Percentiles rank a stretch among this genome's conserved stretches.
phyloP scores from a whole-genome alignment of 176 grass and related monocot genomes.

The Guadua angustifolia region DNA sequence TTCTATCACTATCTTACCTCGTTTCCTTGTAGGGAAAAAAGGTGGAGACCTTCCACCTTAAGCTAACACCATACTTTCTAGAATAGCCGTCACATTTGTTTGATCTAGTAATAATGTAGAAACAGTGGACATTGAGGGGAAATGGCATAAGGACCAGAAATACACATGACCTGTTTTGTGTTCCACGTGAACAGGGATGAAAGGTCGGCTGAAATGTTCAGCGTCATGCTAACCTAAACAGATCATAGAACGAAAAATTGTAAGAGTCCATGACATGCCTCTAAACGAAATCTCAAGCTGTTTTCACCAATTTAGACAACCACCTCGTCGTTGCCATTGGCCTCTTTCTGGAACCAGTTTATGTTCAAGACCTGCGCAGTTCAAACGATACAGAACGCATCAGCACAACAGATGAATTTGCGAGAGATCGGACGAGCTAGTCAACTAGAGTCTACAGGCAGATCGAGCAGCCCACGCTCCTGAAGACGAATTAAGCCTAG shows the following conservation, averaged over 20 bases:
- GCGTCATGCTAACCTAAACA: constrained; percentile 87
- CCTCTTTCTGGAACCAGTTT: constrained; percentile 99
- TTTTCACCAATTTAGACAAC: neutral
- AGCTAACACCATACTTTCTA: neutral
- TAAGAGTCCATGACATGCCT: neutral
- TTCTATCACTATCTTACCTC: neutral
- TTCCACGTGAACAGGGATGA: constrained; percentile 98
- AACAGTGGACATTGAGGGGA: neutral
- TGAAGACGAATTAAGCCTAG: neutral
- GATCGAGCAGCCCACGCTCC: constrained; percentile 8
- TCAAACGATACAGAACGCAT: neutral
- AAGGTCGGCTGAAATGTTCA: constrained; percentile 92
- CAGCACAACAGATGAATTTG: constrained; percentile 11
- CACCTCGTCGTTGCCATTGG: constrained; percentile 95
- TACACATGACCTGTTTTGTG: constrained; percentile 82
- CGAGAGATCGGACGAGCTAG: neutral
- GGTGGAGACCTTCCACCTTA: neutral
- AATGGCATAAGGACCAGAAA: neutral
- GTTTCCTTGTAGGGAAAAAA: neutral
- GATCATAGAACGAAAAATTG: neutral
- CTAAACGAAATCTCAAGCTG: neutral
- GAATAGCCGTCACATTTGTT: neutral
- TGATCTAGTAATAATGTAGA: neutral
- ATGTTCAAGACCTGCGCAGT: constrained; percentile 77
- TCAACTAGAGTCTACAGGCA: neutral